Percentiles rank a stretch among this genome's conserved stretches.
Evolutionary conservation across 2,329 filamentous ascomycete species (phyloP).

Genomic region (Fusarium bulbicola): DNA sequence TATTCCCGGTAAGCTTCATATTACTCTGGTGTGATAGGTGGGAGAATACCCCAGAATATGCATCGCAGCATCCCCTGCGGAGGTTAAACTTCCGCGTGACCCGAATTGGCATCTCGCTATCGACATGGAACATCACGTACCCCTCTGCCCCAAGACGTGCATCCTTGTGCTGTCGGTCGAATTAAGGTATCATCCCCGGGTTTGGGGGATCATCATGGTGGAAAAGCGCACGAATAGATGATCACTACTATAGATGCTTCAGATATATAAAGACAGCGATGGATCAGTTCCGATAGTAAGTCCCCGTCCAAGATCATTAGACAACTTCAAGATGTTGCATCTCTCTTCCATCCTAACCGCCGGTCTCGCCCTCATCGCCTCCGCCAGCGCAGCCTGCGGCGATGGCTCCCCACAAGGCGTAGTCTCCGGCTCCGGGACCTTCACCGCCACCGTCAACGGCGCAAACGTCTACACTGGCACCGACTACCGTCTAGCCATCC

Average conservation of each 20-base stretch:
- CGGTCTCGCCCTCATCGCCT: slow-evolving; percentile 52
- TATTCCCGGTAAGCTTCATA: not conserved
- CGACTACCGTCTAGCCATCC: slow-evolving; percentile 64
- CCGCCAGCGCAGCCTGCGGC: slow-evolving; percentile 56
- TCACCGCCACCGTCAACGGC: slow-evolving; percentile 55
- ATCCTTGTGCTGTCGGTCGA: not conserved
- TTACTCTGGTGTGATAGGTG: not conserved
- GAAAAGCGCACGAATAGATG: slow-evolving; percentile 15
- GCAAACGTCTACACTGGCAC: slow-evolving; percentile 60
- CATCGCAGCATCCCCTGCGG: not conserved
- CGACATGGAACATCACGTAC: not conserved
- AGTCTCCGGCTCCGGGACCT: slow-evolving; percentile 59
- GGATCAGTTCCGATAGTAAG: not conserved
- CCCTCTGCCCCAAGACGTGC: not conserved
- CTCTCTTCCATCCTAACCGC: slow-evolving; percentile 49
- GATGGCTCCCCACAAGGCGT: slow-evolving; percentile 56
- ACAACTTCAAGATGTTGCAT: slow-evolving; percentile 45
- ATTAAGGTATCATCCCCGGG: not conserved
- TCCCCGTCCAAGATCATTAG: not conserved
- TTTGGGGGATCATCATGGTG: not conserved
- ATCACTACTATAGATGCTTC: fast-evolving
- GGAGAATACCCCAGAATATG: not conserved
- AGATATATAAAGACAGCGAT: not conserved
- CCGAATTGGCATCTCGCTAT: slow-evolving; percentile 7
- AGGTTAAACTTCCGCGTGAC: slow-evolving; percentile 14